Conservation (phyloP, 805 yeast genomes). For the Kazachstania psychrophila region DNA sequence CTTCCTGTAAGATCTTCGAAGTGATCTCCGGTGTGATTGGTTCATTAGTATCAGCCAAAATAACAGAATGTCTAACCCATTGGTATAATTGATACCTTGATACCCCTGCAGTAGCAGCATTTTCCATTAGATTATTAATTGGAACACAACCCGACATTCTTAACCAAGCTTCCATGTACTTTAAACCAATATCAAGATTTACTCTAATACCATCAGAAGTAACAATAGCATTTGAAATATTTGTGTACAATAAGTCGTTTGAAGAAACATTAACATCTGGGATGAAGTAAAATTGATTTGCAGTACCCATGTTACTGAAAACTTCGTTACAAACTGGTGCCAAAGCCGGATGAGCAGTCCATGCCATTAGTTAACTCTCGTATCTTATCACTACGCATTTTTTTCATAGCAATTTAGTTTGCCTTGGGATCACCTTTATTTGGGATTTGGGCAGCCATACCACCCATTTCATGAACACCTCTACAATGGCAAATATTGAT, state of each 20-base stretch:
- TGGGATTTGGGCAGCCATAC: slow-evolving; percentile 85
- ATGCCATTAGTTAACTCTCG: slow-evolving; percentile 67
- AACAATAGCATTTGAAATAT: slow-evolving; percentile 51
- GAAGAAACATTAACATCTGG: slow-evolving; percentile 35
- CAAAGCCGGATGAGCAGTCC: slow-evolving; percentile 88
- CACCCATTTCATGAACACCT: slow-evolving; percentile 83
- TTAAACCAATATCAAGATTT: slow-evolving; percentile 66
- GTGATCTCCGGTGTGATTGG: slow-evolving; percentile 54
- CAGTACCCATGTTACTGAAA: slow-evolving; percentile 73
- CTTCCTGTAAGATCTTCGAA: slow-evolving; percentile 47
- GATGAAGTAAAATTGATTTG: slow-evolving; percentile 54
- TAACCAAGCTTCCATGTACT: slow-evolving; percentile 81
- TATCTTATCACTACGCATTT: slow-evolving; percentile 65
- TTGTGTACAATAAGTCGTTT: slow-evolving; percentile 53
- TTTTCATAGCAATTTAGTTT: slow-evolving; percentile 59
- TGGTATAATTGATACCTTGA: slow-evolving; percentile 75
- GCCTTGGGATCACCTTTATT: slow-evolving; percentile 59
- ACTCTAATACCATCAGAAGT: slow-evolving; percentile 64
- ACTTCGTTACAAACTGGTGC: slow-evolving; percentile 64
- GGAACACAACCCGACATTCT: slow-evolving; percentile 81
- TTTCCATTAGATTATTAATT: slow-evolving; percentile 78
- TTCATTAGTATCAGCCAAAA: slow-evolving; percentile 47
- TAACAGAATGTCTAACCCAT: slow-evolving; percentile 70
- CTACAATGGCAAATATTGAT: slow-evolving; percentile 68
- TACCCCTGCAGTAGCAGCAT: slow-evolving; percentile 84